Base-by-base conservation (phyloP, 2,329 filamentous ascomycete species). In the Bimuria novae-zelandiae region DNA sequence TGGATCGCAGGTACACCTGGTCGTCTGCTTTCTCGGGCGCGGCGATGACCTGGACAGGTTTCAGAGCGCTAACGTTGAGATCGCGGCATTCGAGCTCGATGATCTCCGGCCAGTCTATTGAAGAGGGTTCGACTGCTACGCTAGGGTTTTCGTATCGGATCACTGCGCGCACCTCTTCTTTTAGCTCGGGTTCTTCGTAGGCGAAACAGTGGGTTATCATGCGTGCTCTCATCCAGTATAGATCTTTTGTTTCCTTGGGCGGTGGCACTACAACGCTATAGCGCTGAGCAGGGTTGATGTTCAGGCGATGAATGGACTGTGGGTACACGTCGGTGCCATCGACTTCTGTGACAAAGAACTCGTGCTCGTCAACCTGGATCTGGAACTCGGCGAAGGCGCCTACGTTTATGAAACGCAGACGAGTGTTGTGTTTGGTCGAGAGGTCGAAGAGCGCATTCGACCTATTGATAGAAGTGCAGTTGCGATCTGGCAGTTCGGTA, bases 351-450 rank as follows among this genome's bases (percentile, higher is more conserved):
- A 89, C 74, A 30, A 79, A 77, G 45, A 87, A 79, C 42, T 77
- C 67, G 56, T 89, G 87, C 59, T 86, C 81, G 56, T 90, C 88
- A 33, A 89, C 74, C 43, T 84, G 82, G 52, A 82, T 74, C 47
- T 77, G 76, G 55, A 81, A 79, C 10, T 76, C 76, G 1, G 77
- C 76, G 74, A 90, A 92, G 14, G 88, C 89, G 12, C 85, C 88
- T 17, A 90, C 83, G 62, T 90, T 91, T 61, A 90, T 78, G 53
- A 92, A 77, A 37, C 86, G 86, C 62, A 93, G 80, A 7, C 90
- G 76, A 53, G 92, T 92, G 0, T 86, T 92, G 63, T 79, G 70
- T 2, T 79, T 75, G 2, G 76, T 70, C 0, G 74, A 67, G 1
- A 79, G 62, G 14, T 65, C 52, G 43, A 78, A 71, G 0, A 62